phyloP scores from a whole-genome alignment of 805 yeast genomes.

The Candida alai region DNA sequence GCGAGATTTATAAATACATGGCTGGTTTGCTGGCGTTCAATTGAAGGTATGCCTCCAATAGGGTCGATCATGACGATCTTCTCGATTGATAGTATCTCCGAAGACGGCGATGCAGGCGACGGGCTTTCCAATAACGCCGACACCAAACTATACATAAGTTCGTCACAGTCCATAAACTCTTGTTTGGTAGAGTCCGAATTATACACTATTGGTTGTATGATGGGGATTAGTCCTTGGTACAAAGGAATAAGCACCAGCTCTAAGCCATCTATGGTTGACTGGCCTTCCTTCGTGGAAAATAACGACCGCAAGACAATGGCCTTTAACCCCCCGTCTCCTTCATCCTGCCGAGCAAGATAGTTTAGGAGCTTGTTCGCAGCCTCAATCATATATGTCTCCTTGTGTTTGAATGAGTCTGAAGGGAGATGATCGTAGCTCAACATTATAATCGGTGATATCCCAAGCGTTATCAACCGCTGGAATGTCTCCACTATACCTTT shows the following conservation, averaged over 20 bases:
- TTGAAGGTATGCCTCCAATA: slow-evolving; percentile 87
- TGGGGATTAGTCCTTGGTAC: slow-evolving; percentile 54
- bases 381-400: slow-evolving; percentile 26
- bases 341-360: slow-evolving; percentile 17
- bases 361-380: slow-evolving; percentile 30
- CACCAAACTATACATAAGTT: slow-evolving; percentile 24
- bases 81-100: slow-evolving; percentile 56
- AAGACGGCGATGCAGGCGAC: slow-evolving; percentile 9
- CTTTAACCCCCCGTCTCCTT: slow-evolving; percentile 21
- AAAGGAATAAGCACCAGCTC: slow-evolving; percentile 37
- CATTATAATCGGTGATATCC: slow-evolving; percentile 70
- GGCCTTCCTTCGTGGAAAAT: slow-evolving; percentile 15
- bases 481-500: slow-evolving; percentile 55
- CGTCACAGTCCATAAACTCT: slow-evolving; percentile 19
- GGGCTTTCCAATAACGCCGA: slow-evolving; percentile 18
- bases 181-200: slow-evolving; percentile 29
- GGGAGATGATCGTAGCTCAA: slow-evolving; percentile 43
- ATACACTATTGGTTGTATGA: slow-evolving; percentile 55
- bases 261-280: slow-evolving; percentile 17
- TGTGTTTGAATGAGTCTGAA: slow-evolving; percentile 24
- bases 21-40: slow-evolving; percentile 73
- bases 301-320: slow-evolving; percentile 26
- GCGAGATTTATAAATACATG: slow-evolving; percentile 84
- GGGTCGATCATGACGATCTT: slow-evolving; percentile 78
- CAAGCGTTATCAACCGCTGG: slow-evolving; percentile 53